Percentiles rank a stretch among this genome's conserved stretches.
These are phyloP conservation scores for Haematococcus sp. DNA, from an alignment of 139 green algal species.

Conservation along the genomic window DNA sequence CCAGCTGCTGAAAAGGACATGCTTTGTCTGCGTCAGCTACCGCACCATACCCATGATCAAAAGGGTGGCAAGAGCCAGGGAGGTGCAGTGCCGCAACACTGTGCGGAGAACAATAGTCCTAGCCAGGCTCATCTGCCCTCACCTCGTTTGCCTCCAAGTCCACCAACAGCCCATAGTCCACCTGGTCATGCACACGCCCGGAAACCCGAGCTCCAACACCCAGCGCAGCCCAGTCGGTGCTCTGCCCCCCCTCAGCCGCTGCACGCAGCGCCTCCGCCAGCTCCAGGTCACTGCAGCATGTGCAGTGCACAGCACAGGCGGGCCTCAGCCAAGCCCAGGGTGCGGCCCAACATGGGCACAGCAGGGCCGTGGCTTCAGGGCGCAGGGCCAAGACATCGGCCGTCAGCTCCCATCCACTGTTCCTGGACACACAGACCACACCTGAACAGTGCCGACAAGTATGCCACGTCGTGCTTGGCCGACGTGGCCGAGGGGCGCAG, in stretches of 20 bases:
- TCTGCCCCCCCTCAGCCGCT: conserved; percentile 21
- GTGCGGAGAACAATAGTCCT: too few relatives aligned
- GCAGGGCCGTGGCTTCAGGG: too few relatives aligned
- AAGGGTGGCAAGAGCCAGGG: too few relatives aligned
- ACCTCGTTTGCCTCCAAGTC: conserved; percentile 68
- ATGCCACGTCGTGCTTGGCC: conserved; percentile 25
- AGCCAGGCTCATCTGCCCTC: conserved; percentile 45
- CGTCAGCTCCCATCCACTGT: neutral
- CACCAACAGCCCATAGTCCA: conserved; percentile 70
- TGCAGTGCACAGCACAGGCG: neutral
- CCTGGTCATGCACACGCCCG: conserved; percentile 46
- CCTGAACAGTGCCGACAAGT: conserved; percentile 43
- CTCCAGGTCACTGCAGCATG: conserved; percentile 51
- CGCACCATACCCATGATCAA: too few relatives aligned
- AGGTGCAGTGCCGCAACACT: too few relatives aligned
- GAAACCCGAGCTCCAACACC: conserved; percentile 8
- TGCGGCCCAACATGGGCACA: too few relatives aligned
- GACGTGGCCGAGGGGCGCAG: conserved; percentile 64
- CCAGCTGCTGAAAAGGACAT: too few relatives aligned
- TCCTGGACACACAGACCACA: neutral
- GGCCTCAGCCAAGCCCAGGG: too few relatives aligned
- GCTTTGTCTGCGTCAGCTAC: too few relatives aligned
- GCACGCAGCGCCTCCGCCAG: conserved; percentile 28
- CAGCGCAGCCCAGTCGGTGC: conserved; percentile 4
- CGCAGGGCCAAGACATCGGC: too few relatives aligned